Base-by-base conservation (phyloP, 345 rosid species). In the Luvunga scandens region DNA sequence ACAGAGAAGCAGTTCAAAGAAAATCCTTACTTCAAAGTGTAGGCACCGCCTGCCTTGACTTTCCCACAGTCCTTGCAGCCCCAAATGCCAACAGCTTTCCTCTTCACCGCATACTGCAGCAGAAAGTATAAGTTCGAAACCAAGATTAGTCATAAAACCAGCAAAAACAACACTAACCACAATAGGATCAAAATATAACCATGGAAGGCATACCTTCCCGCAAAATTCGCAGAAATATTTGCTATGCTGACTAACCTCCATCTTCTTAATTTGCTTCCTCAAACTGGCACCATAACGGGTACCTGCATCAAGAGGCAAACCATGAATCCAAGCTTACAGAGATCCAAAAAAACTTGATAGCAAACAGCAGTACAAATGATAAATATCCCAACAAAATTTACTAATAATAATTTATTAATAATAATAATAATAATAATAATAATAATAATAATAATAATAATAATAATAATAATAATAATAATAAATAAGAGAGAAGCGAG, bases 1-100 rank as follows among this genome's bases (percentile, higher is more conserved):
- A 62, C 10, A 7, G 21, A 0, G 12, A 69, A 59, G 12, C n/a
- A 19, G 27, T 2, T 2, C 7, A 48, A 36, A 13, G 25, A 30
- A 33, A 21, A 69, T 57, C 19, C 76, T 86, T 83, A 94, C 97
- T 95, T 95, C 91, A 95, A 80, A 25, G 98, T 95, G 87, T 95
- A 95, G 30, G 98, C 98, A 57, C 98, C 98, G 36, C 98, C 98
- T 0, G 98, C 98, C 83, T 92, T 95, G 67, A 95, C 94, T 85
- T 94, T 93, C 39, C 99, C 98, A 30, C 98, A 95, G 65, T 94
- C 98, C 82, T 94, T 95, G 94, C 99, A 95, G 16, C 95, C 92
- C 99, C 99, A 95, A 9, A 95, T 91, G 19, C 99, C 99, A 6
- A 93, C 99, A 65, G 93, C 99, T 84, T 93, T 92, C 70, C 99